Percentiles rank a stretch among this genome's conserved stretches.
These are phyloP conservation scores for Helichrysum umbraculigerum DNA, from an alignment of 129 eudicot species.

Conservation along the genomic window DNA sequence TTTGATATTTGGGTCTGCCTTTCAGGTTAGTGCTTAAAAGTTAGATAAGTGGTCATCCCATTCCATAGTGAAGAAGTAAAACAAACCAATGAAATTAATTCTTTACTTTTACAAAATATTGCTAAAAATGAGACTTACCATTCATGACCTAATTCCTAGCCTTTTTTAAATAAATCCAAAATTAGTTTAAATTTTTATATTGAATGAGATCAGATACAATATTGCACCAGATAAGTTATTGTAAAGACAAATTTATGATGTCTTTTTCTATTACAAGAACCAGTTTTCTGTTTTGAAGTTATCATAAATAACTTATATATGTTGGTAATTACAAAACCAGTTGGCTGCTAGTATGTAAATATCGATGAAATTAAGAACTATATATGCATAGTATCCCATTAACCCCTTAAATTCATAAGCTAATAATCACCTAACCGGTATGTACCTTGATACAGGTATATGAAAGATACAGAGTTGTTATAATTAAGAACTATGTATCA, in stretches of 20 bases:
- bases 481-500: not conserved
- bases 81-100: slow-evolving; percentile 35
- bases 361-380: not conserved
- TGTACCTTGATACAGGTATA: not conserved
- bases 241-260: slow-evolving; percentile 34
- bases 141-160: slow-evolving; percentile 47
- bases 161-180: slow-evolving; percentile 9
- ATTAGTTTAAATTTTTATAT: slow-evolving; percentile 13
- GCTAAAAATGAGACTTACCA: slow-evolving; percentile 32
- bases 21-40: slow-evolving; percentile 44
- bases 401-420: slow-evolving; percentile 6
- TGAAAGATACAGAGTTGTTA: not conserved
- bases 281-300: slow-evolving; percentile 14
- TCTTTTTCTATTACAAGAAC: slow-evolving; percentile 32
- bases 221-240: slow-evolving; percentile 32
- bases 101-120: not conserved
- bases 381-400: slow-evolving; percentile 21
- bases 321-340: slow-evolving; percentile 13
- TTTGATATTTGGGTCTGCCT: slow-evolving; percentile 57
- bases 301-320: slow-evolving; percentile 14
- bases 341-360: not conserved
- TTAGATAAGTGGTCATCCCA: slow-evolving; percentile 58
- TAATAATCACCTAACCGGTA: slow-evolving; percentile 2
- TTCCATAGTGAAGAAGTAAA: slow-evolving; percentile 35
- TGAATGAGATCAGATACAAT: slow-evolving; percentile 33